phyloP scores from a whole-genome alignment of 441 rosid species.

The Aquilaria agallochum region DNA sequence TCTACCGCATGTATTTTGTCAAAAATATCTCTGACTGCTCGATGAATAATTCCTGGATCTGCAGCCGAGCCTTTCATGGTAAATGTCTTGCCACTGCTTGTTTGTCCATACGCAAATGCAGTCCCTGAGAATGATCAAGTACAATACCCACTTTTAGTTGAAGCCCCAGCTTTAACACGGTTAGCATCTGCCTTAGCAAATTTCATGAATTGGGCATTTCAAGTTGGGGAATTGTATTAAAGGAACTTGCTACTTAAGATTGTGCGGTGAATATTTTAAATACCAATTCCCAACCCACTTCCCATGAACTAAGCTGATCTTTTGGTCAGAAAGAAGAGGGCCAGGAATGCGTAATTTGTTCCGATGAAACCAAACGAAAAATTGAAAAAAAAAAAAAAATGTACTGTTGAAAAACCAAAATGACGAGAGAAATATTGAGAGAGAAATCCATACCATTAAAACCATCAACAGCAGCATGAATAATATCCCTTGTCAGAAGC shows the following conservation, averaged over 20 bases:
- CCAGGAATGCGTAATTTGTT: neutral
- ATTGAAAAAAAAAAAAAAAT: too few species aligned
- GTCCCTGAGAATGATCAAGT: slow-evolving; percentile 41
- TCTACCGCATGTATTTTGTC: slow-evolving; percentile 47
- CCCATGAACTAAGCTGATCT: neutral
- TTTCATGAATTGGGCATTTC: too few species aligned
- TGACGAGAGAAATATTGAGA: neutral
- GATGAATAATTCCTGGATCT: slow-evolving; percentile 76
- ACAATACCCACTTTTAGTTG: neutral
- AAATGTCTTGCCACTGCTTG: slow-evolving; percentile 96
- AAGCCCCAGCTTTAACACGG: neutral
- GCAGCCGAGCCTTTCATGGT: slow-evolving; percentile 84
- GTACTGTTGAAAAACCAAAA: slow-evolving; percentile 4
- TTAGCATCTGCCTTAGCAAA: too few species aligned
- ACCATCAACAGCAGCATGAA: slow-evolving; percentile 75
- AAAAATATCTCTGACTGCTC: slow-evolving; percentile 71
- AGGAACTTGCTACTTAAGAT: too few species aligned
- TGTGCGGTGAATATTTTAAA: too few species aligned
- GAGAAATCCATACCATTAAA: slow-evolving; percentile 55
- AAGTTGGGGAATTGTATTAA: too few species aligned
- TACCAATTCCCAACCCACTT: too few species aligned
- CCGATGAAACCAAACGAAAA: neutral
- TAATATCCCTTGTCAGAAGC: slow-evolving; percentile 75
- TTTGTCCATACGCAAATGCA: slow-evolving; percentile 96
- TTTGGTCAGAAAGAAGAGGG: neutral